Conservation (phyloP, 164 flowering plant genomes). For the Santalum album region DNA sequence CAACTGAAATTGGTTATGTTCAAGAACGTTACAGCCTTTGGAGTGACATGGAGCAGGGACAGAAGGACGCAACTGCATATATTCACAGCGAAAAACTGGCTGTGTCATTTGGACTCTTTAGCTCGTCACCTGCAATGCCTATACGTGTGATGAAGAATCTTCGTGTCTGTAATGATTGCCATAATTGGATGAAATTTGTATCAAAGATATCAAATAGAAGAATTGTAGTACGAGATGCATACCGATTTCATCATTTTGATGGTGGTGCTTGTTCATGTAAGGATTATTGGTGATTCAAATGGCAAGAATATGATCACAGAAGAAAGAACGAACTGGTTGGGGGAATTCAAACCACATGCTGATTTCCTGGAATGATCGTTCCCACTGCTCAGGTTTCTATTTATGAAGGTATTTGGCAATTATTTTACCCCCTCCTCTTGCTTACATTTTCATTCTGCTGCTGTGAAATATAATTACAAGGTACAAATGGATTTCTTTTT, state of each 20-base stretch:
- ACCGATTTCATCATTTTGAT: constrained; percentile 36
- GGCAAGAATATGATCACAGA: too few relatives aligned
- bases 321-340: too few relatives aligned
- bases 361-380: too few relatives aligned
- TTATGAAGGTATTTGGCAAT: too few relatives aligned
- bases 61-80: constrained; percentile 24
- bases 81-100: constrained; percentile 46
- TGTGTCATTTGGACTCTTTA: constrained; percentile 35
- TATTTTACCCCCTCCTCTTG: too few relatives aligned
- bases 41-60: constrained; percentile 33
- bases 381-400: too few relatives aligned
- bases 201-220: constrained; percentile 27
- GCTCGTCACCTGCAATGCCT: constrained; percentile 13
- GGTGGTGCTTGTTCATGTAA: constrained; percentile 35
- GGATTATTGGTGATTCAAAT: constrained; percentile 26
- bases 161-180: constrained; percentile 38
- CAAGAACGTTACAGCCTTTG: constrained; percentile 26
- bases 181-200: constrained; percentile 24
- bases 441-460: too few relatives aligned
- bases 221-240: constrained; percentile 31
- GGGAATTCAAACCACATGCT: too few relatives aligned
- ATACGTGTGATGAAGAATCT: constrained; percentile 33
- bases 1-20: constrained; percentile 13
- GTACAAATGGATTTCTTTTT: too few relatives aligned
- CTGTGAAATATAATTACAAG: too few relatives aligned